These are phyloP conservation scores for Nelumbo lutea DNA, from an alignment of 164 flowering plant genomes.

Conservation along the genomic window DNA sequence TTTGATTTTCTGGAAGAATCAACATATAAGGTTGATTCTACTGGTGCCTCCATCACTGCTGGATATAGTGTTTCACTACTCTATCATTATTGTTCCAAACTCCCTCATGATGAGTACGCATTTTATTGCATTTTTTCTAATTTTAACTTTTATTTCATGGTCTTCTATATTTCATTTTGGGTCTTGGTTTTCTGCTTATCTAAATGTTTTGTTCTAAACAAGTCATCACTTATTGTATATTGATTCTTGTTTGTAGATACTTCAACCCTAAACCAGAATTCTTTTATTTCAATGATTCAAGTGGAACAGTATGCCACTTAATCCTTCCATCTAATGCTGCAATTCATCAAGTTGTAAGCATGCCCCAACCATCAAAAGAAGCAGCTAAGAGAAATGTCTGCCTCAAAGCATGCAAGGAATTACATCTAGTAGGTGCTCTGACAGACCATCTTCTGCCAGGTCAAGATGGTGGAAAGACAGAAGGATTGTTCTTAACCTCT, in stretches of 20 bases:
- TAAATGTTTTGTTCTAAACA: not conserved
- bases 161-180: not conserved
- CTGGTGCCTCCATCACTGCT: constrained; percentile 79
- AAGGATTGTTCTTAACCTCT: constrained; percentile 16
- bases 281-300: constrained; percentile 55
- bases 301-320: constrained; percentile 60
- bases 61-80: constrained; percentile 67
- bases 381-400: constrained; percentile 83
- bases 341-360: constrained; percentile 46
- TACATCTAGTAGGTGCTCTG: constrained; percentile 78
- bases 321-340: constrained; percentile 88
- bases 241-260: constrained; percentile 40
- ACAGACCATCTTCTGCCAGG: constrained; percentile 69
- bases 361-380: constrained; percentile 62
- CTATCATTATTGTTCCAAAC: constrained; percentile 80
- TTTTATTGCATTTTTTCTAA: not conserved
- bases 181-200: not conserved
- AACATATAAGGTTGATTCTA: constrained; percentile 52
- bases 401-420: constrained; percentile 65
- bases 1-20: constrained; percentile 37
- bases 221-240: not conserved
- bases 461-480: constrained; percentile 29
- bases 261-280: constrained; percentile 70
- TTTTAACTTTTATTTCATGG: constrained; percentile 3
- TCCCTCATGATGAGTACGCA: constrained; percentile 87